Base-by-base conservation (phyloP, 352 stramenopile genomes). In the Globisporangium viniferum region DNA sequence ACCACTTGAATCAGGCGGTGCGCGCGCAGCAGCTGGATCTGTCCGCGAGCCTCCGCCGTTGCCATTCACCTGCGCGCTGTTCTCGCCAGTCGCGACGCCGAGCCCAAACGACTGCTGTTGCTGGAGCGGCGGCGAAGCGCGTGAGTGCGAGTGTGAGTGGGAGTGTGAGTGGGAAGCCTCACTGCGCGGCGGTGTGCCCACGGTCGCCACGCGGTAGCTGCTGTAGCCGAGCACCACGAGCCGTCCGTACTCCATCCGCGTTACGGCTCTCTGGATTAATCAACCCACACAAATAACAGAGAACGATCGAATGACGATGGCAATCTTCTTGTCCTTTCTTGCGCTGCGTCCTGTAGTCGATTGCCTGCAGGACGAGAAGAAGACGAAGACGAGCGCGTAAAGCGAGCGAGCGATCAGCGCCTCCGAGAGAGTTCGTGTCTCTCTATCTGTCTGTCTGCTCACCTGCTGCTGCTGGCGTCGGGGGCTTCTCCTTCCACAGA, bases 221-320 rank as follows among this genome's bases (percentile, higher is more conserved):
- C 84, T 94, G 72, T 94, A 94, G 67, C 86, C 86, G 18, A 94
- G 74, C 72, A 94, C 86, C 5, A 94, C 84, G 51, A 94, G 79
- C n/a, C 85, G 82, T 46, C 86, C 86, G 73, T 94, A 94, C 72
- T 93, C 84, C 80, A 92, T 90, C 15, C 12, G 15, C n/a, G 53
- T 18, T 8, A n/a, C 24, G n/a, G 8, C 49, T 18, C 1, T 41
- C 29, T 59, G 27, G 10, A 9, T 41, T 9, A 33, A 18, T 24
- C 39, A 46, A 20, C 39, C 39, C 39, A 27, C 27, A 39, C 2
- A 41, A 7, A 6, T 7, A 59, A 12, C 1, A 12, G 14, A 10
- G 7, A 58, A 12, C 24, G 24, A 49, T 22, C 24, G 24, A 24
- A 24, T 24, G 24, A 24, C 24, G 41, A 49, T 36, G 14, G 15